phyloP scores from a whole-genome alignment of 768 basidiomycete genomes.

The Collybiopsis confluens region DNA sequence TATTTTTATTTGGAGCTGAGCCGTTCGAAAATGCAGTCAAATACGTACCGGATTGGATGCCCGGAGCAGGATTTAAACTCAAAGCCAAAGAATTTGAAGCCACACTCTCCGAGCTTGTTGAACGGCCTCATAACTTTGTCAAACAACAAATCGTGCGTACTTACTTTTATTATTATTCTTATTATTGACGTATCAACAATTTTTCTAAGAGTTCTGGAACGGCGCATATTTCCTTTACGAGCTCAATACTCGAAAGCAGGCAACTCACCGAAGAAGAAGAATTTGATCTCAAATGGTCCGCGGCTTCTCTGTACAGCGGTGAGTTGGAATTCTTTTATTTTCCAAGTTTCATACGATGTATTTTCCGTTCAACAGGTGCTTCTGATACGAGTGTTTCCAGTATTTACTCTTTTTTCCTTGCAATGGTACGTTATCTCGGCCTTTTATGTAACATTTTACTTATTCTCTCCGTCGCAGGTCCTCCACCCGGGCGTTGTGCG shows the following conservation, averaged over 20 bases:
- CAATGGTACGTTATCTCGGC: slow-evolving; percentile 37
- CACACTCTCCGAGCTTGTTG: slow-evolving; percentile 52
- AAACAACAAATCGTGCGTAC: slow-evolving; percentile 58
- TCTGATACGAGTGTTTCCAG: slow-evolving; percentile 54
- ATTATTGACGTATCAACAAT: not conserved
- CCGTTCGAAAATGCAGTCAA: slow-evolving; percentile 34
- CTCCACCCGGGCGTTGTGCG: slow-evolving; percentile 51
- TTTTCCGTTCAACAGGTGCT: slow-evolving; percentile 35
- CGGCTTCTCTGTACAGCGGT: slow-evolving; percentile 55
- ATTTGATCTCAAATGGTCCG: slow-evolving; percentile 62
- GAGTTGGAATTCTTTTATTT: slow-evolving; percentile 11
- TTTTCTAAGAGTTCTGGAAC: slow-evolving; percentile 51
- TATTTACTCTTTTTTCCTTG: slow-evolving; percentile 61
- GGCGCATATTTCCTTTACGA: slow-evolving; percentile 54
- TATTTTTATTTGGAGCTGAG: no score
- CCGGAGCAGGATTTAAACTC: slow-evolving; percentile 54
- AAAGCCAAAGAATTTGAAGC: slow-evolving; percentile 49
- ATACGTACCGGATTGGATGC: slow-evolving; percentile 59
- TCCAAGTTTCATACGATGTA: not conserved
- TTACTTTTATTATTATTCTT: no score
- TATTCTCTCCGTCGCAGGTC: slow-evolving; percentile 53
- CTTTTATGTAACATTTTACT: slow-evolving; percentile 10
- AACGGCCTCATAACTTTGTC: slow-evolving; percentile 51
- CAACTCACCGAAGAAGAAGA: slow-evolving; percentile 51
- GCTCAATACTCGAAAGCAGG: slow-evolving; percentile 50